Evolutionary conservation across 2,329 filamentous ascomycete species (phyloP), one percentile per base, ranked within the genome.

Genomic region (Fusarium oxysporum): DNA sequence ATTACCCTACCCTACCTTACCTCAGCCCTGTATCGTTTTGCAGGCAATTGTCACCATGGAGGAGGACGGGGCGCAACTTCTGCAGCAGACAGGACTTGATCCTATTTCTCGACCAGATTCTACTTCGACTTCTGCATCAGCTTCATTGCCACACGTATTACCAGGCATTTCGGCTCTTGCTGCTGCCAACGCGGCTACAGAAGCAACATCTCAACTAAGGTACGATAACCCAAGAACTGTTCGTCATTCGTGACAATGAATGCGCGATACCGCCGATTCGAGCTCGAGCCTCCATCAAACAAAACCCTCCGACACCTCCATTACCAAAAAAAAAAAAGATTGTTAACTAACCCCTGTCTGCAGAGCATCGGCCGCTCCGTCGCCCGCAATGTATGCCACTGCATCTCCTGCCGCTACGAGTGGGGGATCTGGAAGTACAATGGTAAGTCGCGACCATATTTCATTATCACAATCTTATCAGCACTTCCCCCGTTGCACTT

Each of bases 101-200:
- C 81, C 85, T 23, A 84, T 87, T 65, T 87, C 87, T 35, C 83
- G 85, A 72, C 85, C 85, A 28, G 85, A 83, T 73, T 87, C 87
- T 37, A 84, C 85, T 6, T 86, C 87, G 7, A 85, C 85, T 3
- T 81, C 84, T 25, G 82, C 81, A 23, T 85, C 85, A 21, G 78
- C 83, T 35, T 77, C 78, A 32, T 50, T 83, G 63, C 81, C 83
- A 21, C 86, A 88, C 21, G 66, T 45, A 45, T 78, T 88, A 43
- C 82, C 86, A 13, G 83, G 82, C 38, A 84, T 88, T 37, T 81
- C 85, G 17, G 81, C 84, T 7, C 79, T 88, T 50, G 84, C 85
- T 41, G 79, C 83, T 32, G 83, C 79, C 47, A 82, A 80, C 69
- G 81, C 81, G 33, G 78, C 81, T 23, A 80, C 80, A 33, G 78